phyloP scores from a whole-genome alignment of 176 grass and related monocot species.

The Bolboschoenus planiculmis region DNA sequence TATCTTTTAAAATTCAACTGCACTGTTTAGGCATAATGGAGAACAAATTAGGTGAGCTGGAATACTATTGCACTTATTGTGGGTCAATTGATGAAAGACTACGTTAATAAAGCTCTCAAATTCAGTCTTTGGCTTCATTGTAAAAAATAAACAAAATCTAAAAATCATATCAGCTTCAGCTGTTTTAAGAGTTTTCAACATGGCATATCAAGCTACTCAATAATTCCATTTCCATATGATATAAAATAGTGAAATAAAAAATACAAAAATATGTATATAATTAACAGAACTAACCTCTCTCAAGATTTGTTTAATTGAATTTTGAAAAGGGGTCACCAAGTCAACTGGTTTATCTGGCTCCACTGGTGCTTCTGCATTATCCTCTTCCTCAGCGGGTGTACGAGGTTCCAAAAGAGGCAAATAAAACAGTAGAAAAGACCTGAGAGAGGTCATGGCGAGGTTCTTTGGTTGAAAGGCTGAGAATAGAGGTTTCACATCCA shows the following conservation, averaged over 20 bases:
- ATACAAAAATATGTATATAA: background rate
- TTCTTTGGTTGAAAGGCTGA: constrained; percentile 71
- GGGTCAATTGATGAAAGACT: background rate
- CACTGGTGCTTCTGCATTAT: constrained; percentile 45
- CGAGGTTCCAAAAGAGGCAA: constrained; percentile 86
- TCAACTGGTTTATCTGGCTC: constrained; percentile 41
- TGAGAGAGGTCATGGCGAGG: constrained; percentile 68
- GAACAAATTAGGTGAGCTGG: background rate
- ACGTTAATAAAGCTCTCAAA: background rate
- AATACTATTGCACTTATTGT: background rate
- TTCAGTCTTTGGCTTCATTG: background rate
- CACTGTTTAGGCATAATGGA: background rate
- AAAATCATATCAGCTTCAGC: background rate
- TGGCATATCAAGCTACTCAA: background rate
- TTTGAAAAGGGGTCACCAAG: constrained; percentile 77
- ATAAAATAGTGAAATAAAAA: background rate
- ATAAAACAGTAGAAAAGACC: constrained; percentile 91
- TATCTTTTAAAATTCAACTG: background rate
- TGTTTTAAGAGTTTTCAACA: background rate
- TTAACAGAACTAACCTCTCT: constrained; percentile 49
- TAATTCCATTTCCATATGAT: background rate
- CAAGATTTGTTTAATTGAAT: constrained; percentile 84
- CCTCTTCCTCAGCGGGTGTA: constrained; percentile 35
- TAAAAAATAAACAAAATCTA: background rate
- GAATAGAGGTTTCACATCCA: constrained; percentile 67